Evolutionary conservation across 768 basidiomycete genomes (phyloP), one percentile per base, ranked within the genome.

Genomic region (Suillus cothurnatus): DNA sequence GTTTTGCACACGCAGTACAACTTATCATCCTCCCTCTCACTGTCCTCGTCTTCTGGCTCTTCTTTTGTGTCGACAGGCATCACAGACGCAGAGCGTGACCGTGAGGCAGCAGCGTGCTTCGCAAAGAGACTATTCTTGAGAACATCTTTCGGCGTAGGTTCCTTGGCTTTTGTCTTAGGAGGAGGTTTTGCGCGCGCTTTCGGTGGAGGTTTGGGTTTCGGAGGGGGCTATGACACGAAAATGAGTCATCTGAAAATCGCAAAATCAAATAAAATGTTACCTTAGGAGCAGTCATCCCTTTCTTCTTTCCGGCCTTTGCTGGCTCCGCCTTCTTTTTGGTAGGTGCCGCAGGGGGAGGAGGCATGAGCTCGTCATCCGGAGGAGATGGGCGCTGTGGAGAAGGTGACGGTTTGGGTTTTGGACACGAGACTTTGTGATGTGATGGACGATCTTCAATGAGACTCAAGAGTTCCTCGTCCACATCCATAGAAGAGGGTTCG

Each of bases 1-100:
- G 90, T 92, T 77, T 92, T 87, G 81, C 95, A 97, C 17, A 97
- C 80, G 71, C 95, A 97, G 71, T 97, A 97, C 60, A 95, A 76
- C 75, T 90, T 88, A n/a, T 79, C 81, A 17, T 81, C 74, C 62
- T 81, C 80, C 39, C 73, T 79, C 32, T 77, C 77, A 32, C 71
- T 73, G 6, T 78, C 77, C 26, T 69, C 86, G 39, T 87, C 87
- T 6, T 84, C 82, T 45, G 82, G 83, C 64, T 84, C 88, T 52
- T 82, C 83, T 26, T 81, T 77, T 75, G 62, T 68, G 56, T 82
- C 77, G 34, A 77, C 74, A 39, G 91, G 90, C 80, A 91, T 86
- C 57, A 82, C 85, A 31, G 90, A 92, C 12, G 88, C 81, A 14
- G 91, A 93, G 15, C 91, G 83, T 38, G 91, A 93, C 34, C 90